Evolutionary conservation across 2,329 filamentous ascomycete genomes (phyloP).

Genomic region (Fusarium subtropicale): DNA sequence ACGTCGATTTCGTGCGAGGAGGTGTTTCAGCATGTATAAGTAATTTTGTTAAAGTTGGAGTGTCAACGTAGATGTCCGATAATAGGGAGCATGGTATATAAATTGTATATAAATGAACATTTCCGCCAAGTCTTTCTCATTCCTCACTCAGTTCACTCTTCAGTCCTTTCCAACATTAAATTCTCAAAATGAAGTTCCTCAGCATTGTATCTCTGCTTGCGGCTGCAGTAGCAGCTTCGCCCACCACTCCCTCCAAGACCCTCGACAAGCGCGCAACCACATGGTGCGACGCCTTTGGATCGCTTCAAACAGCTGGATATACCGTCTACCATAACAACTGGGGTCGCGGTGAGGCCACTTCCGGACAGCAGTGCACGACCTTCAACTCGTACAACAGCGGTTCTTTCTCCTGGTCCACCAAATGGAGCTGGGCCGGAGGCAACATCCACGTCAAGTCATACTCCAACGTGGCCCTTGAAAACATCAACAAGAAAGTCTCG

Average conservation of each 20-base stretch:
- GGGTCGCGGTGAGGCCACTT: conserved; percentile 54
- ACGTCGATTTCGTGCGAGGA: conserved; percentile 13
- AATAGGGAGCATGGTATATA: conserved; percentile 7
- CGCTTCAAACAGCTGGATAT: conserved; percentile 54
- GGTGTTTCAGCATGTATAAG: conserved; percentile 26
- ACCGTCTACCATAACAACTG: conserved; percentile 66
- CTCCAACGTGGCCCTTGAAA: conserved; percentile 56
- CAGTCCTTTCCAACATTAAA: background rate
- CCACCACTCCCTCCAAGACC: conserved; percentile 42
- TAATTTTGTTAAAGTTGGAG: conserved; percentile 9
- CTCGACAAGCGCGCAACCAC: conserved; percentile 51
- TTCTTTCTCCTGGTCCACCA: conserved; percentile 56
- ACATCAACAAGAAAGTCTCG: conserved; percentile 52
- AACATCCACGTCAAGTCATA: conserved; percentile 58
- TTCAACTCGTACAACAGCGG: conserved; percentile 51
- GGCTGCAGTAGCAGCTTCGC: conserved; percentile 46
- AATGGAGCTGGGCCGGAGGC: conserved; percentile 57
- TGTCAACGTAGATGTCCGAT: background rate
- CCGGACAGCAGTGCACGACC: conserved; percentile 57
- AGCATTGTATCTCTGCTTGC: conserved; percentile 47
- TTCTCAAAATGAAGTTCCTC: conserved; percentile 41
- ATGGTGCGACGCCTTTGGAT: conserved; percentile 56
- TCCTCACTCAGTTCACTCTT: background rate
- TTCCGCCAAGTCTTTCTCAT: conserved; percentile 4
- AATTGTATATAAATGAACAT: background rate